A percentile compares a stretch with the other conserved stretches of the same genome.
Conservation (phyloP, 2,329 filamentous ascomycete species). For the Cryphonectria nitschkei region DNA sequence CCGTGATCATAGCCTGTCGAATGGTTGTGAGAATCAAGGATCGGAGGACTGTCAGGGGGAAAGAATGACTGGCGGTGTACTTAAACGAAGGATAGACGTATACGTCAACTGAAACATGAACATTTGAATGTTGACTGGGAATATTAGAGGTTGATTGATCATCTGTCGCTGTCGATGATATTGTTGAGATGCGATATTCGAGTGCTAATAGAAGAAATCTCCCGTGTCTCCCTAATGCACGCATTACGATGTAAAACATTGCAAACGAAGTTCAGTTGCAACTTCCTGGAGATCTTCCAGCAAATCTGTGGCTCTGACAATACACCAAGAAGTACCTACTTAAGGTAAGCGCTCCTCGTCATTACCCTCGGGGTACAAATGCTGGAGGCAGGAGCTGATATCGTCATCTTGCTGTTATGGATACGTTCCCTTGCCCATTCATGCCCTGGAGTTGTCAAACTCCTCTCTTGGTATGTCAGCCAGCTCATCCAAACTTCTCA, state of each 20-base stretch:
- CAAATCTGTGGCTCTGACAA: no score
- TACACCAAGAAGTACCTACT: no score
- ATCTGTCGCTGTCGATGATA: background rate
- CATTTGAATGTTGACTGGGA: no score
- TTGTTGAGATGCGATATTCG: background rate
- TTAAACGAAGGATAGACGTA: no score
- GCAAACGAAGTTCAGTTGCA: background rate
- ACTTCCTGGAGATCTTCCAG: background rate
- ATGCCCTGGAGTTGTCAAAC: background rate
- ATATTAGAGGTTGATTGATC: no score
- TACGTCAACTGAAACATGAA: no score
- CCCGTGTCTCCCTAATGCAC: no score
- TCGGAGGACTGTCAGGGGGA: no score
- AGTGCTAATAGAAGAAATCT: background rate
- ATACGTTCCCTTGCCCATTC: background rate
- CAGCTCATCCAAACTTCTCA: background rate
- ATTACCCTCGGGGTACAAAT: background rate
- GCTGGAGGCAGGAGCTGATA: background rate
- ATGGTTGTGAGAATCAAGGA: no score
- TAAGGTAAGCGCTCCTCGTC: background rate
- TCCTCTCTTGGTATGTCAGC: conserved; percentile 8
- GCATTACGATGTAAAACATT: background rate
- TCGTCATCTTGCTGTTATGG: background rate
- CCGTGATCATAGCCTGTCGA: no score
- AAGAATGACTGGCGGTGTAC: no score